Percentiles rank a stretch among this genome's conserved stretches.
These are phyloP conservation scores for Myxozyma kluyveri DNA, from an alignment of 805 yeast species.

Conservation along the genomic window DNA sequence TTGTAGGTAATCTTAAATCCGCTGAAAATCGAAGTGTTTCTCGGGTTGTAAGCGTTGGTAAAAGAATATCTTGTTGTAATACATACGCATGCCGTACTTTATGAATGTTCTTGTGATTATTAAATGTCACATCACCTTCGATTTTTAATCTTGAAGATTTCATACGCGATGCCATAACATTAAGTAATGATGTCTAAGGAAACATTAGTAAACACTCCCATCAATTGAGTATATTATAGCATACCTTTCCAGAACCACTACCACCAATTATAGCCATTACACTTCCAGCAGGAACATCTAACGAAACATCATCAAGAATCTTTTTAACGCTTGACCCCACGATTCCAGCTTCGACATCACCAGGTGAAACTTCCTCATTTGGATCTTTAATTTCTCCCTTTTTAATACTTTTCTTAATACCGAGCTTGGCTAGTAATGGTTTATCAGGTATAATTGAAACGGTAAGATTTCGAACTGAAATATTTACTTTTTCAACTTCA, in stretches of 20 bases:
- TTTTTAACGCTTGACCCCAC: too few species aligned
- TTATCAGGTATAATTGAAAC: conserved; percentile 11
- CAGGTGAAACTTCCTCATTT: not conserved
- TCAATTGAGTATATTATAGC: not conserved
- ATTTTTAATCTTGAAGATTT: conserved; percentile 27
- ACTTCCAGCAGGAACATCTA: conserved; percentile 58
- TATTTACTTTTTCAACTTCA: conserved; percentile 29
- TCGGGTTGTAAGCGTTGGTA: conserved; percentile 67
- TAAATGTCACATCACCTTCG: conserved; percentile 35
- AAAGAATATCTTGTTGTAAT: conserved; percentile 69
- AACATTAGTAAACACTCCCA: not conserved
- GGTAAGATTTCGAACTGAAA: conserved; percentile 28
- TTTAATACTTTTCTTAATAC: conserved; percentile 4
- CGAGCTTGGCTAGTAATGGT: conserved; percentile 7
- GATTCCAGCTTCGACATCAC: too few species aligned
- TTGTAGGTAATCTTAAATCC: conserved; percentile 57
- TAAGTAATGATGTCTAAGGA: conserved; percentile 62
- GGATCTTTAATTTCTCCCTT: not conserved
- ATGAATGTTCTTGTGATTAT: conserved; percentile 33
- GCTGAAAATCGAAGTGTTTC: conserved; percentile 73
- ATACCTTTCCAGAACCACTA: conserved; percentile 72
- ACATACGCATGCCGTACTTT: conserved; percentile 56
- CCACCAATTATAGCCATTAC: conserved; percentile 83
- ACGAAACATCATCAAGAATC: conserved; percentile 52
- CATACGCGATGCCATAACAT: conserved; percentile 43